phyloP scores from a whole-genome alignment of 768 basidiomycete species.

The Tylopilus subfusipes region DNA sequence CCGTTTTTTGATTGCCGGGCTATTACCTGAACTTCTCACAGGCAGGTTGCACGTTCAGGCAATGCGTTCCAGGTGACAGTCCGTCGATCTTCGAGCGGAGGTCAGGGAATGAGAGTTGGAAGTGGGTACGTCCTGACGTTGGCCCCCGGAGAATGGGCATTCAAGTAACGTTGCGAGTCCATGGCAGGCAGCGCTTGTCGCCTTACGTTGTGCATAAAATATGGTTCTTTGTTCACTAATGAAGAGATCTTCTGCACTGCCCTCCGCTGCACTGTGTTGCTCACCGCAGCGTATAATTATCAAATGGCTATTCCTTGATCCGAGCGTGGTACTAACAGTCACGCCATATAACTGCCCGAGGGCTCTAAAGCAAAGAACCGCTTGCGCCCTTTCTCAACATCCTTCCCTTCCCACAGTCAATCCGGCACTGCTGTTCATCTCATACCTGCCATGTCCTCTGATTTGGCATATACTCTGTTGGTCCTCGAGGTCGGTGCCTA shows the following conservation, averaged over 20 bases:
- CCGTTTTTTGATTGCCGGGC: neutral
- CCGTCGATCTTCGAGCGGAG: too few species aligned
- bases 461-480: neutral
- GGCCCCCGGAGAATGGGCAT: neutral
- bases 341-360: neutral
- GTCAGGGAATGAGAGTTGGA: too few species aligned
- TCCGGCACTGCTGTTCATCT: neutral
- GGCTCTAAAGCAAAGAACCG: neutral
- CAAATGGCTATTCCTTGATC: neutral
- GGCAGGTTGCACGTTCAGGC: too few species aligned
- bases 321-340: too few species aligned
- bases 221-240: too few species aligned
- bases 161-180: too few species aligned
- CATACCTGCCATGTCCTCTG: neutral
- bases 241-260: neutral
- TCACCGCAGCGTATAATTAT: neutral
- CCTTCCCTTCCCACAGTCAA: neutral
- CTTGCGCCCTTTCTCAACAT: neutral
- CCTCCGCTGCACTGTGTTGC: neutral
- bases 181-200: neutral
- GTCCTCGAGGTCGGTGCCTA: neutral
- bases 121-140: too few species aligned
- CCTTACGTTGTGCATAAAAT: neutral
- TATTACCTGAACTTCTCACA: too few species aligned
- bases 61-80: too few species aligned